Evolutionary conservation across 441 rosid genomes (phyloP).

Genomic region (Gossypium davidsonii): DNA sequence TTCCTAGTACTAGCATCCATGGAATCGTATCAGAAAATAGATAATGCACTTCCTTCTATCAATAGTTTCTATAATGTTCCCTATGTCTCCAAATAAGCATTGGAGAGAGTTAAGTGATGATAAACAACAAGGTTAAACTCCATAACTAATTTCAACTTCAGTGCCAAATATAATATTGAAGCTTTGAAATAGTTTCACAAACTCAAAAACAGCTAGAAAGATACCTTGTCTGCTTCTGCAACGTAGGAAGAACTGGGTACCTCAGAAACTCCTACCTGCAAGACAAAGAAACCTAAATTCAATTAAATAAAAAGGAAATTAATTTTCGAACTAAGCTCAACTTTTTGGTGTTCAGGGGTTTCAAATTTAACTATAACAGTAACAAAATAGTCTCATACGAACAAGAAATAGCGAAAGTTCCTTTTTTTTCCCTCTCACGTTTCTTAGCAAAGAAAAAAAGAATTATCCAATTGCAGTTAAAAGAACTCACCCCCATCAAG

Average conservation of each 20-base stretch:
- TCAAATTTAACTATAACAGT: not conserved
- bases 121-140: not conserved
- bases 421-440: not conserved
- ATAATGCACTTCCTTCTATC: not conserved
- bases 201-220: conserved; percentile 1
- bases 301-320: not conserved
- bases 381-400: not conserved
- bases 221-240: conserved; percentile 52
- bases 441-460: not conserved
- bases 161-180: not conserved
- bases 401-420: not conserved
- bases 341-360: not conserved
- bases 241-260: conserved; percentile 34
- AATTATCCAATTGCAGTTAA: not conserved
- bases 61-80: not conserved
- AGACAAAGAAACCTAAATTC: conserved; percentile 6
- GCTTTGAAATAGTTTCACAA: not conserved
- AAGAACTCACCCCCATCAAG: not conserved
- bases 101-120: not conserved
- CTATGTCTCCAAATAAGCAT: not conserved
- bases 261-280: conserved; percentile 38
- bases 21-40: not conserved
- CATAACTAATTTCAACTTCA: not conserved
- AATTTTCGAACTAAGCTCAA: not conserved
- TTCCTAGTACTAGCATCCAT: not conserved